A percentile compares a stretch with the other conserved stretches of the same genome.
These are phyloP conservation scores for Picea sitchensis DNA, from an alignment of 75 land plant genomes.

Conservation along the genomic window DNA sequence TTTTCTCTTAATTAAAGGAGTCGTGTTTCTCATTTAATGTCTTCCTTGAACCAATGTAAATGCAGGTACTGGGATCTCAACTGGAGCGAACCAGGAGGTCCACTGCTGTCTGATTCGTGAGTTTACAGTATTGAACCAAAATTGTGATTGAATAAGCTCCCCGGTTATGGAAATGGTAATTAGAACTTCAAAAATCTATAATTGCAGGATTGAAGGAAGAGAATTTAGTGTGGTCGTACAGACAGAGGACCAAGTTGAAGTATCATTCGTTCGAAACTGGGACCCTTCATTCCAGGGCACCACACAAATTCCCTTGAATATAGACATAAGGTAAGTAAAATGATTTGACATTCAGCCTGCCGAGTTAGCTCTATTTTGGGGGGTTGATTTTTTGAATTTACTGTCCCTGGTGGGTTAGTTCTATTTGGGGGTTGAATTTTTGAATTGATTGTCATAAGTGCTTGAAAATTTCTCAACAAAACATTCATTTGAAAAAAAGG, in stretches of 20 bases:
- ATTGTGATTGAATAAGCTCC: neutral
- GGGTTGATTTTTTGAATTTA: neutral
- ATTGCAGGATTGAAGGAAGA: slow-evolving; percentile 36
- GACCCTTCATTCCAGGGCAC: slow-evolving; percentile 13
- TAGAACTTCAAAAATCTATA: neutral
- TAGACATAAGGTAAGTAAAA: slow-evolving; percentile 46
- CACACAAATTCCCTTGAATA: slow-evolving; percentile 36
- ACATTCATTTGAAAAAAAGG: neutral
- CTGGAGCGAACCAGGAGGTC: slow-evolving; percentile 42
- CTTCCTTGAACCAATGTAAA: neutral
- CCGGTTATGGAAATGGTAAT: neutral
- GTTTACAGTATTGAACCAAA: neutral
- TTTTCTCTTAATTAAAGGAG: no score
- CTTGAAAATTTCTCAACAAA: neutral
- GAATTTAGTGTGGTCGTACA: slow-evolving; percentile 26
- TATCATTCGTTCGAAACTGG: slow-evolving; percentile 49
- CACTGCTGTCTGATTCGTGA: slow-evolving; percentile 34
- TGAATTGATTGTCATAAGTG: neutral
- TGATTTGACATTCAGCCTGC: neutral
- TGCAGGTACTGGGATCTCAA: slow-evolving; percentile 56
- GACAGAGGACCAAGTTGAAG: slow-evolving; percentile 37
- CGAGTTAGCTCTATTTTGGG: neutral
- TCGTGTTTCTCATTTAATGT: no score
- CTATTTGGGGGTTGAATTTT: neutral
- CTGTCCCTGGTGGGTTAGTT: neutral